These are phyloP conservation scores for Cercospora citrullina DNA, from an alignment of 2,329 filamentous ascomycete species.

Conservation along the genomic window DNA sequence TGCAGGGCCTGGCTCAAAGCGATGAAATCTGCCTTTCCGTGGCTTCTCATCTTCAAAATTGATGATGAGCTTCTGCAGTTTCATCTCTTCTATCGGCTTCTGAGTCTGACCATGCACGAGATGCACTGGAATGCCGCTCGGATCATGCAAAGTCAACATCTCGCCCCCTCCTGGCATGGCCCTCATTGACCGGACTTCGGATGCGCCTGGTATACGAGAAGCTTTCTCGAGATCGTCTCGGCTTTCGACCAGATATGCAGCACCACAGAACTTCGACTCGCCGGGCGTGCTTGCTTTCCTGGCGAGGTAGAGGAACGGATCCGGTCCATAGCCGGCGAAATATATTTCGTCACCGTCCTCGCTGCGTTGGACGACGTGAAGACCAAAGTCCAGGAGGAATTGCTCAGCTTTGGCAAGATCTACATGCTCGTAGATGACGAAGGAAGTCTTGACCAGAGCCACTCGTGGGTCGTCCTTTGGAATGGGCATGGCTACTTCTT, in stretches of 20 bases:
- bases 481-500: background rate
- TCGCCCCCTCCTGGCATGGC: constrained; percentile 45
- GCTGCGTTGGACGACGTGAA: constrained; percentile 43
- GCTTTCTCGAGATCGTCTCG: constrained; percentile 47
- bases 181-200: constrained; percentile 32
- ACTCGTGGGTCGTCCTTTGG: background rate
- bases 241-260: constrained; percentile 44
- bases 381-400: constrained; percentile 49
- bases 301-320: constrained; percentile 42
- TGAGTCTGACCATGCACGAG: constrained; percentile 43
- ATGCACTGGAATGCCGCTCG: constrained; percentile 45
- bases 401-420: constrained; percentile 51
- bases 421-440: constrained; percentile 50
- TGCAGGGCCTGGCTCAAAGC: constrained; percentile 50
- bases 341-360: constrained; percentile 39
- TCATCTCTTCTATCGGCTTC: constrained; percentile 22
- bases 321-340: constrained; percentile 47
- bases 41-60: constrained; percentile 43
- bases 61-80: constrained; percentile 38
- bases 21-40: constrained; percentile 43
- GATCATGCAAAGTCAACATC: constrained; percentile 42
- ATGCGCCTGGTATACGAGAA: constrained; percentile 20
- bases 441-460: constrained; percentile 1
- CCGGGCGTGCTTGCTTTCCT: constrained; percentile 19
- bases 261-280: constrained; percentile 46